Evolutionary conservation across 176 grass and related monocot genomes (phyloP), one percentile per base, ranked within the genome.

Genomic region (Oryza brachyantha): DNA sequence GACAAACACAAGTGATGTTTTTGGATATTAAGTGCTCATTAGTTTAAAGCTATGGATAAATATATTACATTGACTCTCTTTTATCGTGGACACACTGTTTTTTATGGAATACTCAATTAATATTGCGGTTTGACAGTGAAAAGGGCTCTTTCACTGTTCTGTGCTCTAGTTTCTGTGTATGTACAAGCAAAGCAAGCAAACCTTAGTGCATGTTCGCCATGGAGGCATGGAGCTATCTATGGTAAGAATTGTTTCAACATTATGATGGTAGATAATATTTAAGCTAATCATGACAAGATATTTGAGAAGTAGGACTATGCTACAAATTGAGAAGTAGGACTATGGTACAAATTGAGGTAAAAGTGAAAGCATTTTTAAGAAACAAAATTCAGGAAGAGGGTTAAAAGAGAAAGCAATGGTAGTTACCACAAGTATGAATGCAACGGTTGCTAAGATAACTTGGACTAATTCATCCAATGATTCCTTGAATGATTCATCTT

Each of bases 401-500:
- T 22, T 37, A 58, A 8, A 55, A 71, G 71, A 54, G 59, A 50
- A 82, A 57, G 37, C 14, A 86, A 29, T 41, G 36, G 78, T 64
- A 88, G 55, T 94, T 94, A 98, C 96, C 96, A 98, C 68, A 79
- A 90, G 78, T 43, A 98, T 86, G 72, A 98, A 90, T 43, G 81
- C 84, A 52, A 93, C 57, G 27, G 92, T 92, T 24, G 92, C 92
- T 80, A 98, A 58, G 85, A 95, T 72, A 68, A 98, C 92, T 91
- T 98, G 92, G 41, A 94, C 29, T 57, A 87, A 40, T 87, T 98
- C 96, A 81, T 93, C 92, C 61, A 93, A 83, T 38, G 70, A 88
- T 76, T 89, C 96, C 50, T 89, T 87, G 81, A 93, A 98, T 35
- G 90, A 82, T 79, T 93, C 86, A 84, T 92, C 87, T 37, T 83